Percentiles rank a stretch among this genome's conserved stretches.
Evolutionary conservation across 2,329 filamentous ascomycete genomes (phyloP).

Genomic region (Orbilia ellipsospora): DNA sequence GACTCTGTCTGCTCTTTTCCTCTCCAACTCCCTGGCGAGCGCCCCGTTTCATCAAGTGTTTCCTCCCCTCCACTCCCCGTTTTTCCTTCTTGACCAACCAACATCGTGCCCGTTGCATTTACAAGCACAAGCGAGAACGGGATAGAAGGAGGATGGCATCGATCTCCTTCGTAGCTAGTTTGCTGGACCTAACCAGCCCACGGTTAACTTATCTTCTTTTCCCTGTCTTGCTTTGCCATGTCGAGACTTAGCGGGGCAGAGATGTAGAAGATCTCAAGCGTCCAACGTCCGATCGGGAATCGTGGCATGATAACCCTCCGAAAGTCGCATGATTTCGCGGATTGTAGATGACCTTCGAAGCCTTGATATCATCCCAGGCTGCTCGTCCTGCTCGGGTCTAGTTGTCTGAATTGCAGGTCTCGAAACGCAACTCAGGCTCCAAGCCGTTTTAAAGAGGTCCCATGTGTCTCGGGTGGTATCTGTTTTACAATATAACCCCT

Average conservation of each 20-base stretch:
- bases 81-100: not conserved
- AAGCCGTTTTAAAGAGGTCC: slow-evolving; percentile 47
- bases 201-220: not conserved
- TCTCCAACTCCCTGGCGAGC: not conserved
- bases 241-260: not conserved
- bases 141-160: too few species aligned
- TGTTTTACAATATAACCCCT: not conserved
- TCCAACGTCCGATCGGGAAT: not conserved
- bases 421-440: slow-evolving; percentile 39
- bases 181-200: not conserved
- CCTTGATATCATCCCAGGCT: not conserved
- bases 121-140: not conserved
- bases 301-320: slow-evolving; percentile 43
- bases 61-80: slow-evolving; percentile 1
- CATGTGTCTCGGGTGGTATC: slow-evolving; percentile 39
- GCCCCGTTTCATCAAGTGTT: slow-evolving; percentile 48
- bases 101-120: not conserved
- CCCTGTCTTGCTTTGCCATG: not conserved
- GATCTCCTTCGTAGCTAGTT: not conserved
- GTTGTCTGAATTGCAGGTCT: not conserved
- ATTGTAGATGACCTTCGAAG: slow-evolving; percentile 1
- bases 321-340: slow-evolving; percentile 42
- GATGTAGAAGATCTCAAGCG: not conserved
- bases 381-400: not conserved
- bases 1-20: not conserved